phyloP scores from a whole-genome alignment of 2,329 filamentous ascomycete genomes.

The Ceratocystis eucalypticola region DNA sequence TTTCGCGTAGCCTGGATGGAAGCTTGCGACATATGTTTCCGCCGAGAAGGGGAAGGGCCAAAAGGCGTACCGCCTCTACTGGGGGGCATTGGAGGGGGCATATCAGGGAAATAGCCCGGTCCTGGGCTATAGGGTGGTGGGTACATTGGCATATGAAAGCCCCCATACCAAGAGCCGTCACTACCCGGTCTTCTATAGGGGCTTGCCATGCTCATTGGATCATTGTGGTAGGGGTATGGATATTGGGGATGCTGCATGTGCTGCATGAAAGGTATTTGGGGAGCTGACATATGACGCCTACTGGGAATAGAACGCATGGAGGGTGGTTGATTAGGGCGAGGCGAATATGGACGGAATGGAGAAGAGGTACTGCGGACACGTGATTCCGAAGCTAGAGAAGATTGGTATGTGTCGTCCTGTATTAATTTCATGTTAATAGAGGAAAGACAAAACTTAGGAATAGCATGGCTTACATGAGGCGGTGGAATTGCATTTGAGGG shows the following conservation, averaged over 20 bases:
- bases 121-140: not conserved
- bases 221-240: not conserved
- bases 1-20: not conserved
- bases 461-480: conserved; percentile 2
- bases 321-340: not conserved
- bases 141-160: conserved; percentile 4
- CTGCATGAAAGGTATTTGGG: conserved; percentile 4
- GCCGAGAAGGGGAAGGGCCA: not conserved
- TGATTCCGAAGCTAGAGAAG: not conserved
- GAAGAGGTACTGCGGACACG: conserved; percentile 1
- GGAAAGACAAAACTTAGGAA: not conserved
- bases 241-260: conserved; percentile 8
- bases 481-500: not conserved
- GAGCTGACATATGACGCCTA: conserved; percentile 12
- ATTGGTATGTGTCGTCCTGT: not conserved
- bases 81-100: not conserved
- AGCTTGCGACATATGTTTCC: not conserved
- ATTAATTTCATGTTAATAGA: not conserved
- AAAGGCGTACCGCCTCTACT: not conserved
- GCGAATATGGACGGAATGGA: not conserved
- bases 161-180: conserved; percentile 8
- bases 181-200: conserved; percentile 3
- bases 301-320: conserved; percentile 6
- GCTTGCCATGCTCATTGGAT: not conserved
- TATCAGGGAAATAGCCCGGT: not conserved